Conservation (phyloP, 768 basidiomycete species). For the Neoboletus subvelutipes region DNA sequence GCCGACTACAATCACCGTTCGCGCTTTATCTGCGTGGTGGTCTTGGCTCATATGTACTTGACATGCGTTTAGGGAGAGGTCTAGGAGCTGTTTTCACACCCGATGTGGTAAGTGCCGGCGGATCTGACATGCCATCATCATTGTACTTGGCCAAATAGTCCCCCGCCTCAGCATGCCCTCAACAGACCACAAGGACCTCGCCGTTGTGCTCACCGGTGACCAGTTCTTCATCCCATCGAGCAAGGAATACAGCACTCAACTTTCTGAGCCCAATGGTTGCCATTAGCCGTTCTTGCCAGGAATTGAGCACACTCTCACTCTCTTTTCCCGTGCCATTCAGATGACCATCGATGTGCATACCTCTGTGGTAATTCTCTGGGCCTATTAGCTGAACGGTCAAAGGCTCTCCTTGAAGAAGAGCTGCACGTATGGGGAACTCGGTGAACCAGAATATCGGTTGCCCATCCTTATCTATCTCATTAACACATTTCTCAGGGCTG, state of each 20-base stretch:
- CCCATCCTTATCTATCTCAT: conserved; percentile 1
- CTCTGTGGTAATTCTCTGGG: conserved; percentile 97
- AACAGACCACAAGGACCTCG: conserved; percentile 17
- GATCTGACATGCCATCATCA: conserved; percentile 19
- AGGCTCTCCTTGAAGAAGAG: conserved; percentile 76
- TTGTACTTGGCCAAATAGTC: not conserved
- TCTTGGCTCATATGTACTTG: conserved; percentile 18
- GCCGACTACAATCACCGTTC: conserved; percentile 70
- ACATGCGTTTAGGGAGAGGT: not conserved
- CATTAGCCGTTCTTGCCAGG: conserved; percentile 3
- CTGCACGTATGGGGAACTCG: conserved; percentile 77
- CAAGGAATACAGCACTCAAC: conserved; percentile 44
- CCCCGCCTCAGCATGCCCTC: conserved; percentile 14
- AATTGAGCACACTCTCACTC: conserved; percentile 11
- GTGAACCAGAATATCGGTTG: conserved; percentile 38
- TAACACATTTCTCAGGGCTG: conserved; percentile 52
- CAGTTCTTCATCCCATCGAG: conserved; percentile 63
- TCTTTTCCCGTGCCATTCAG: conserved; percentile 22
- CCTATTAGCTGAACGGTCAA: conserved; percentile 70
- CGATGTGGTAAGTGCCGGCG: conserved; percentile 15
- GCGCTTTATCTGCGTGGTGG: conserved; percentile 10
- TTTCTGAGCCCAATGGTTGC: conserved; percentile 40
- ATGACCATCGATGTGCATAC: conserved; percentile 67
- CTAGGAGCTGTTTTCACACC: conserved; percentile 1
- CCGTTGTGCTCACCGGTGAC: conserved; percentile 41